phyloP scores from a whole-genome alignment of 78 protist genomes.

The Corallochytrium limacisporum region DNA sequence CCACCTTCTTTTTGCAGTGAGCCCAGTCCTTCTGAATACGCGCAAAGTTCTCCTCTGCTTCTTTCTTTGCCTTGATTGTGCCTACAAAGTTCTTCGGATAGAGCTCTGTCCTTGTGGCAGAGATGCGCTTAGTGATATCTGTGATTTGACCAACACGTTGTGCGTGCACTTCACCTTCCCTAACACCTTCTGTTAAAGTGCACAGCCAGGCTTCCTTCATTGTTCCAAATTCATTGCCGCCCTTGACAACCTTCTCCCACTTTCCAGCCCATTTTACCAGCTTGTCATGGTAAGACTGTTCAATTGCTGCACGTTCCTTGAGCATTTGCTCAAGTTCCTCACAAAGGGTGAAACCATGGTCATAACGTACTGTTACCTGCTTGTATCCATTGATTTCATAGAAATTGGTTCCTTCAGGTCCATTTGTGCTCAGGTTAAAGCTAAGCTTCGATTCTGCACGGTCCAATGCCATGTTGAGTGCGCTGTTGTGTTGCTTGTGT shows the following conservation, averaged over 20 bases:
- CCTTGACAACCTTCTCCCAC: not conserved
- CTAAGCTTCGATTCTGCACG: no score
- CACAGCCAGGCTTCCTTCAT: not conserved
- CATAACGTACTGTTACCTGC: not conserved
- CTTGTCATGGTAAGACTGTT: not conserved
- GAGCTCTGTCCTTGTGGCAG: not conserved
- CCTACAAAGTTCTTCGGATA: not conserved
- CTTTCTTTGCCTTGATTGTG: not conserved
- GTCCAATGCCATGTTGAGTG: no score
- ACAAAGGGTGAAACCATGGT: not conserved
- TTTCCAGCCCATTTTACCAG: not conserved
- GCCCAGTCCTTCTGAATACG: not conserved
- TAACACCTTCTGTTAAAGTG: not conserved
- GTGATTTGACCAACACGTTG: no score
- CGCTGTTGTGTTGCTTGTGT: no score
- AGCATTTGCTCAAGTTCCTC: not conserved
- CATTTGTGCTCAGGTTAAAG: no score
- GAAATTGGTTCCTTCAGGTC: no score
- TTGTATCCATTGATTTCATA: not conserved
- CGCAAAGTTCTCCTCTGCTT: not conserved
- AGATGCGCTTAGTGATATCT: not conserved
- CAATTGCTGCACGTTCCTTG: not conserved
- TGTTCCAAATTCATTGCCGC: not conserved
- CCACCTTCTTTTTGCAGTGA: not conserved
- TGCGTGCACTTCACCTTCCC: not conserved